A percentile compares a stretch with the other conserved stretches of the same genome.
phyloP scores from a whole-genome alignment of 148 eudicot genomes.

The Chenopodium berlandieri region DNA sequence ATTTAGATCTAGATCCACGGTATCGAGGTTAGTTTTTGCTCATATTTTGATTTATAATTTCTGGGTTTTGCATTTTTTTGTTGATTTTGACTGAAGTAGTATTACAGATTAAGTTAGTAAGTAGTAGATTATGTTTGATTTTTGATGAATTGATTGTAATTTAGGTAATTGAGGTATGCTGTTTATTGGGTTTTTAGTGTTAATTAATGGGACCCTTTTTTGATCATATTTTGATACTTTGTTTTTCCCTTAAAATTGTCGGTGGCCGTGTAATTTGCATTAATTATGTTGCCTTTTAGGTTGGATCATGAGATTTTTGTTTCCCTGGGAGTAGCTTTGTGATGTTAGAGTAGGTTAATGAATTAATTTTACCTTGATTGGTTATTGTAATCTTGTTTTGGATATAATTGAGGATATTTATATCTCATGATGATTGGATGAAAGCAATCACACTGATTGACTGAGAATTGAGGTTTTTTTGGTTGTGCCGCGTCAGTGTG shows the following conservation, averaged over 20 bases:
- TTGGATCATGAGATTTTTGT: constrained; percentile 15
- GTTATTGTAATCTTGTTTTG: not conserved
- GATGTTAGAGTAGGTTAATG: constrained; percentile 4
- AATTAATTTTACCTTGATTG: not conserved
- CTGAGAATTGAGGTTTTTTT: not conserved
- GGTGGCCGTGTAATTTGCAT: constrained; percentile 30
- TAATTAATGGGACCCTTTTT: constrained; percentile 14
- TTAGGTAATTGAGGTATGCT: not conserved
- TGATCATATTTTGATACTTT: constrained; percentile 9
- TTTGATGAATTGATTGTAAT: constrained; percentile 7
- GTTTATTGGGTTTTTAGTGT: constrained; percentile 10
- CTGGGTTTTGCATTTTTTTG: not conserved
- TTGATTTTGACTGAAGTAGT: not conserved
- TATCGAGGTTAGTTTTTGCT: constrained; percentile 45
- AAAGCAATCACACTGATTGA: constrained; percentile 11
- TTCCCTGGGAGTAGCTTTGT: not conserved
- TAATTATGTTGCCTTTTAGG: constrained; percentile 20
- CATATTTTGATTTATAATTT: not conserved
- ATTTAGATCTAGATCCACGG: constrained; percentile 75
- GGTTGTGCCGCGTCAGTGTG: constrained; percentile 3
- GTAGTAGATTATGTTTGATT: not conserved
- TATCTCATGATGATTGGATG: not conserved
- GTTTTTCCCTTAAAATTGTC: constrained; percentile 8
- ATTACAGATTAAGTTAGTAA: not conserved
- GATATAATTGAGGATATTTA: not conserved